These are phyloP conservation scores for Plasmodium falciparum DNA, from an alignment of 169 alveolate species.

Conservation along the genomic window DNA sequence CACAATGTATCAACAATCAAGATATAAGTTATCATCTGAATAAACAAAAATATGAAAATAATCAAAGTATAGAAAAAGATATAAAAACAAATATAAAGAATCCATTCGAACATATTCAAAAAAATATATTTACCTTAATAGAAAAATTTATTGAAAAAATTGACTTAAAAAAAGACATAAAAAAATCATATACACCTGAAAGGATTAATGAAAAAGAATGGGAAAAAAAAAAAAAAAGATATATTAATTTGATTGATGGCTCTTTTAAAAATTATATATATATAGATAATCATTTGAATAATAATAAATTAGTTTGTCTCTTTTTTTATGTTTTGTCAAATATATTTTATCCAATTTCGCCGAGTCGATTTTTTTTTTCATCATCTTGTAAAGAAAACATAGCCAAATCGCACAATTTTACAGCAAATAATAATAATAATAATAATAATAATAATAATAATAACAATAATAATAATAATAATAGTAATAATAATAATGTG, in stretches of 20 bases:
- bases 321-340: slow-evolving; percentile 57
- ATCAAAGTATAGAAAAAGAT: slow-evolving; percentile 28
- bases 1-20: slow-evolving; percentile 45
- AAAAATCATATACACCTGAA: slow-evolving; percentile 58
- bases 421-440: too few relatives aligned
- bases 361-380: neutral
- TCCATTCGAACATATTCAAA: slow-evolving; percentile 15
- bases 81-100: neutral
- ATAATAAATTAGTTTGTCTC: slow-evolving; percentile 63
- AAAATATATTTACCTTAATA: slow-evolving; percentile 38
- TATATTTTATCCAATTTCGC: slow-evolving; percentile 44
- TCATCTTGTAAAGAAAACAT: neutral
- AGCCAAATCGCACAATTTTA: too few relatives aligned
- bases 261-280: slow-evolving; percentile 64
- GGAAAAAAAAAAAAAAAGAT: slow-evolving; percentile 50
- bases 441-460: too few relatives aligned
- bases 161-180: slow-evolving; percentile 54
- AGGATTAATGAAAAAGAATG: slow-evolving; percentile 55
- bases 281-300: slow-evolving; percentile 54
- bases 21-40: neutral
- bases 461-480: neutral
- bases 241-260: slow-evolving; percentile 46
- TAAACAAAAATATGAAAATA: neutral
- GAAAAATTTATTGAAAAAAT: slow-evolving; percentile 69
- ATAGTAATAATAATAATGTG: too few relatives aligned